A percentile compares a stretch with the other conserved stretches of the same genome.
Evolutionary conservation across 495 filamentous ascomycete species (phyloP).

Genomic region (Penicillium argentinense): DNA sequence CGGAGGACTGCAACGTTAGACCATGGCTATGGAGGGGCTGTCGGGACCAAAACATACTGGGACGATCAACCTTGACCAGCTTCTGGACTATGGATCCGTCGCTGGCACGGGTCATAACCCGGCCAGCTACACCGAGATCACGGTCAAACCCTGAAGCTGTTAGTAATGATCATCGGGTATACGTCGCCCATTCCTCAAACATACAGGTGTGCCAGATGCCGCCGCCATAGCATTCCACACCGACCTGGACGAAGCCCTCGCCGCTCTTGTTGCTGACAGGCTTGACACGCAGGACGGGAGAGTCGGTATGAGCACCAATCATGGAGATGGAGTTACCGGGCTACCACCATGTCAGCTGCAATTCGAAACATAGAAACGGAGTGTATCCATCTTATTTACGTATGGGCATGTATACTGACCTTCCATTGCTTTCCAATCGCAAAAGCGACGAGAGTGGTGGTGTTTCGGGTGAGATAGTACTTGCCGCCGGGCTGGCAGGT

Average conservation of each 20-base stretch:
- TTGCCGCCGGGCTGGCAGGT: constrained; percentile 83
- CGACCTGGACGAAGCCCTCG: constrained; percentile 92
- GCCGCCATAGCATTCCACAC: constrained; percentile 94
- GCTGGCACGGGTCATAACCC: constrained; percentile 74
- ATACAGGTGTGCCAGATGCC: constrained; percentile 69
- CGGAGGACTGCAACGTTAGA: constrained; percentile 60
- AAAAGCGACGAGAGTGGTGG: constrained; percentile 91
- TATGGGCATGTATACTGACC: constrained; percentile 31
- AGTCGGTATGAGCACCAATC: constrained; percentile 97
- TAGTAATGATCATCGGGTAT: too few relatives aligned
- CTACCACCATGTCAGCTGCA: constrained; percentile 29
- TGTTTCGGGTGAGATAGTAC: constrained; percentile 95
- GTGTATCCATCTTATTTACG: not conserved
- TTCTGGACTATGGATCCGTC: constrained; percentile 78
- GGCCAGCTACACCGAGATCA: constrained; percentile 87
- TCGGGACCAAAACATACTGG: constrained; percentile 50
- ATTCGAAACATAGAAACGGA: not conserved
- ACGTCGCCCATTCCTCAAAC: too few relatives aligned
- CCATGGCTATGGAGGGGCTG: not conserved
- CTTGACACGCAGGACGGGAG: constrained; percentile 85
- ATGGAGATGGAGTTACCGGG: constrained; percentile 92
- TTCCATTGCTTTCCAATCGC: constrained; percentile 90
- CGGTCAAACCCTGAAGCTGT: constrained; percentile 90
- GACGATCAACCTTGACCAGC: constrained; percentile 86
- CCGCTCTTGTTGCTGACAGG: constrained; percentile 84